These are phyloP conservation scores for Strobilomyces echinocephalus DNA, from an alignment of 768 basidiomycete genomes.

Conservation along the genomic window DNA sequence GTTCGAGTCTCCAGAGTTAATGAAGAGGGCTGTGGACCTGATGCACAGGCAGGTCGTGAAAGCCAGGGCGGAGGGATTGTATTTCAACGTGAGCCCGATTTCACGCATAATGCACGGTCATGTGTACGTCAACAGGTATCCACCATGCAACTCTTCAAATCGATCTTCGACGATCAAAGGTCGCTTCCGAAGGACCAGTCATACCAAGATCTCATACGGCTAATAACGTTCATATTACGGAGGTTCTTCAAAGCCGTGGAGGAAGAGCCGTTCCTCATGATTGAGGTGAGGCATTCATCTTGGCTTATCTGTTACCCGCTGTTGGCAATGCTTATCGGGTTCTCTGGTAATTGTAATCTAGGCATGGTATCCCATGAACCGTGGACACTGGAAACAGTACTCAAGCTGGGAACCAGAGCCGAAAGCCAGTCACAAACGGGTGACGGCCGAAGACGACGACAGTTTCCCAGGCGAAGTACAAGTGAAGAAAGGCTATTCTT, in stretches of 20 bases:
- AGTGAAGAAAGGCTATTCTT: constrained; percentile 83
- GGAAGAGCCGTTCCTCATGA: constrained; percentile 79
- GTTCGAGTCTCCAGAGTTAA: constrained; percentile 67
- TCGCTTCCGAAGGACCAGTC: constrained; percentile 74
- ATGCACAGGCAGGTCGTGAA: constrained; percentile 89
- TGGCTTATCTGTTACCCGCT: constrained; percentile 18
- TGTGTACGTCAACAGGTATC: constrained; percentile 61
- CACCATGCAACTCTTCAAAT: constrained; percentile 82
- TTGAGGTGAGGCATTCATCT: constrained; percentile 62
- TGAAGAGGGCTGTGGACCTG: constrained; percentile 86
- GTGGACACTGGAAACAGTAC: constrained; percentile 79
- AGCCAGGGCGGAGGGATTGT: constrained; percentile 89
- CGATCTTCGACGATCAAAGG: constrained; percentile 76
- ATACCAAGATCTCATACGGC: constrained; percentile 73
- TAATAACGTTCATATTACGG: constrained; percentile 84
- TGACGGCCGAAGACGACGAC: constrained; percentile 33
- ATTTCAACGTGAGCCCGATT: constrained; percentile 72
- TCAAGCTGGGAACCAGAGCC: constrained; percentile 67
- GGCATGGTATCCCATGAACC: constrained; percentile 89
- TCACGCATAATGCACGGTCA: constrained; percentile 5
- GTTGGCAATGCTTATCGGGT: constrained; percentile 19
- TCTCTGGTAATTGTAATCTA: constrained; percentile 26
- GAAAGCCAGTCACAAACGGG: constrained; percentile 34
- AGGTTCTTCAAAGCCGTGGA: constrained; percentile 91
- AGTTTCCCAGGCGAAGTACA: constrained; percentile 62